Evolutionary conservation across 2,329 filamentous ascomycete species (phyloP).

Genomic region (Clonostachys rhizophaga): DNA sequence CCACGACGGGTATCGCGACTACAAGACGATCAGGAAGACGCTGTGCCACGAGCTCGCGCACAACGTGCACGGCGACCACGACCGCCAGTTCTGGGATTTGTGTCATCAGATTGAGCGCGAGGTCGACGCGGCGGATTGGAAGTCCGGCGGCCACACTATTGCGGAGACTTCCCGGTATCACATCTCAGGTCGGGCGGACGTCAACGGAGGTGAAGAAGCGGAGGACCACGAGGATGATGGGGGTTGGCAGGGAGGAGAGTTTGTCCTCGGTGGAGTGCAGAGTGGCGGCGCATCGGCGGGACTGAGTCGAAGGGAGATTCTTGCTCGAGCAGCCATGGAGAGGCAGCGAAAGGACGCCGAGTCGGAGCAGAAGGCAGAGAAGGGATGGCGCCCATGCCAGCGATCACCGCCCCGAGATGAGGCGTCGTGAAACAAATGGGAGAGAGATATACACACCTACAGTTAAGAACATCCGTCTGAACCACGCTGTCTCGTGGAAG

Average conservation of each 20-base stretch:
- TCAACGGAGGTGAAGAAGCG: conserved; percentile 49
- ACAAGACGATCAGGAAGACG: conserved; percentile 85
- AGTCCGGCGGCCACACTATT: conserved; percentile 60
- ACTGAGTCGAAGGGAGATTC: conserved; percentile 67
- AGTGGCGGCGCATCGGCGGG: conserved; percentile 31
- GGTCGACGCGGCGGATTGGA: conserved; percentile 78
- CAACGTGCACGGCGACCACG: conserved; percentile 82
- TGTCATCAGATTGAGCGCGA: conserved; percentile 84
- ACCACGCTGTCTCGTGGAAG: no score
- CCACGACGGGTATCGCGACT: conserved; percentile 90
- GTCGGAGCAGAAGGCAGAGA: conserved; percentile 23
- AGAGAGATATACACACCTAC: no score
- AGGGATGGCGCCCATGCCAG: conserved; percentile 19
- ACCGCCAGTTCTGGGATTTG: conserved; percentile 84
- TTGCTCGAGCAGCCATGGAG: conserved; percentile 49
- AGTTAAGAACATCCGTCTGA: no score
- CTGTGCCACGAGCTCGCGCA: conserved; percentile 94
- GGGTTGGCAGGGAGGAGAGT: conserved; percentile 76
- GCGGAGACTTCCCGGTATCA: conserved; percentile 60
- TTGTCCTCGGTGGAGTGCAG: conserved; percentile 59
- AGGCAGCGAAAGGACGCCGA: conserved; percentile 24
- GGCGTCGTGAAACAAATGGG: no score
- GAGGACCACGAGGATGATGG: conserved; percentile 64
- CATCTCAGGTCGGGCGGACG: conserved; percentile 37
- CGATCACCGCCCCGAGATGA: conserved; percentile 1